A percentile compares a stretch with the other conserved stretches of the same genome.
phyloP scores from a whole-genome alignment of 108 stramenopile genomes.

The Cyclotella distinguenda region DNA sequence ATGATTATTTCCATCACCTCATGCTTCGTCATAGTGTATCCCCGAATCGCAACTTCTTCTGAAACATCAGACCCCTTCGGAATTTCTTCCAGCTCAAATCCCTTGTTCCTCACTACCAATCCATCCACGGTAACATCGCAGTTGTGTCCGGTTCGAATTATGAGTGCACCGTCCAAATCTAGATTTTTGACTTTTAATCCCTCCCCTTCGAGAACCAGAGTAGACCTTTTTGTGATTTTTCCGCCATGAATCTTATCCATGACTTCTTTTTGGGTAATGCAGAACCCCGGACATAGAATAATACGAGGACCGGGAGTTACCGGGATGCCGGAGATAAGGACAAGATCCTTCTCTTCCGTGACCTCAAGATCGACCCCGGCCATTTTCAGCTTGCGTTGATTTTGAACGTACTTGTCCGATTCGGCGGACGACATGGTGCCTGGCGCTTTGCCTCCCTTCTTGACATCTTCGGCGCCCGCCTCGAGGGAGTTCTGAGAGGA shows the following conservation, averaged over 20 bases:
- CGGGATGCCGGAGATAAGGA: conserved; percentile 74
- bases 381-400: conserved; percentile 79
- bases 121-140: conserved; percentile 77
- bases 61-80: conserved; percentile 60
- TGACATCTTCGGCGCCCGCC: conserved; percentile 80
- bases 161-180: conserved; percentile 82
- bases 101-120: conserved; percentile 72
- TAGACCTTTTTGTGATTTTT: conserved; percentile 67
- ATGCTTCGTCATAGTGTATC: conserved; percentile 83
- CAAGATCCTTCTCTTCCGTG: conserved; percentile 64
- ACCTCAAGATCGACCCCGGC: conserved; percentile 72
- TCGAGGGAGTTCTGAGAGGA: conserved; percentile 76
- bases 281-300: conserved; percentile 76
- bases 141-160: conserved; percentile 66
- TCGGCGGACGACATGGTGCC: conserved; percentile 88
- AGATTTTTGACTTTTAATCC: conserved; percentile 72
- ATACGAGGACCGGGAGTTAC: conserved; percentile 83
- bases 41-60: conserved; percentile 81
- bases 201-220: conserved; percentile 78
- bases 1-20: conserved; percentile 73
- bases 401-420: conserved; percentile 86
- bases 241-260: conserved; percentile 70
- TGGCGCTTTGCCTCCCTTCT: conserved; percentile 75
- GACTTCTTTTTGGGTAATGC: conserved; percentile 77
- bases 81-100: conserved; percentile 73